Evolutionary conservation across 2,329 filamentous ascomycete genomes (phyloP).

Genomic region (Trematosphaeria pertusa): DNA sequence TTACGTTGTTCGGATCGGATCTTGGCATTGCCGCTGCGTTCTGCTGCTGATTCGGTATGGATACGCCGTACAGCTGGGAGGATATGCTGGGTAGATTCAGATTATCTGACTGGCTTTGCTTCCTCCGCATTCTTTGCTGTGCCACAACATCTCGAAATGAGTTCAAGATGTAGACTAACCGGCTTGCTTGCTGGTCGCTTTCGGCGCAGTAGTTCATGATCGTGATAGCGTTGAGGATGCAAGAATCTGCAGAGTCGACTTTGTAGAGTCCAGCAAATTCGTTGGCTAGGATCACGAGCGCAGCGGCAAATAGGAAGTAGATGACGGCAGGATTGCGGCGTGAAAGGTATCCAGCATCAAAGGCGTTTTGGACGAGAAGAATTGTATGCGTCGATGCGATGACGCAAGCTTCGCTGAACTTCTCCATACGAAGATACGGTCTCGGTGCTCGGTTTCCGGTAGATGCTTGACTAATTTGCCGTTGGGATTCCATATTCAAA

Average conservation of each 20-base stretch:
- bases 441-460: slow-evolving; percentile 31
- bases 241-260: slow-evolving; percentile 43
- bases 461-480: slow-evolving; percentile 34
- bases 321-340: slow-evolving; percentile 50
- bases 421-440: slow-evolving; percentile 55
- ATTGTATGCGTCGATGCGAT: slow-evolving; percentile 52
- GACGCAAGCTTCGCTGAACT: slow-evolving; percentile 52
- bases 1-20: slow-evolving; percentile 20
- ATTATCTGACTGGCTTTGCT: slow-evolving; percentile 31
- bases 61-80: slow-evolving; percentile 40
- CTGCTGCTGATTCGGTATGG: slow-evolving; percentile 17
- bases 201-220: slow-evolving; percentile 51
- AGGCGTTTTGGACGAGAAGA: slow-evolving; percentile 49
- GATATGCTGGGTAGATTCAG: slow-evolving; percentile 41
- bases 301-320: slow-evolving; percentile 52
- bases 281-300: slow-evolving; percentile 49
- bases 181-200: slow-evolving; percentile 49
- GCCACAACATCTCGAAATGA: slow-evolving; percentile 48
- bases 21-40: slow-evolving; percentile 1
- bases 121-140: slow-evolving; percentile 36
- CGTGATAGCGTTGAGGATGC: slow-evolving; percentile 47
- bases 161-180: slow-evolving; percentile 47
- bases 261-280: slow-evolving; percentile 48
- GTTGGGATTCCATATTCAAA: slow-evolving; percentile 55
- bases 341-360: slow-evolving; percentile 50